Conservation (phyloP, 208 protist genomes). For the Novymonas esmeraldas region DNA sequence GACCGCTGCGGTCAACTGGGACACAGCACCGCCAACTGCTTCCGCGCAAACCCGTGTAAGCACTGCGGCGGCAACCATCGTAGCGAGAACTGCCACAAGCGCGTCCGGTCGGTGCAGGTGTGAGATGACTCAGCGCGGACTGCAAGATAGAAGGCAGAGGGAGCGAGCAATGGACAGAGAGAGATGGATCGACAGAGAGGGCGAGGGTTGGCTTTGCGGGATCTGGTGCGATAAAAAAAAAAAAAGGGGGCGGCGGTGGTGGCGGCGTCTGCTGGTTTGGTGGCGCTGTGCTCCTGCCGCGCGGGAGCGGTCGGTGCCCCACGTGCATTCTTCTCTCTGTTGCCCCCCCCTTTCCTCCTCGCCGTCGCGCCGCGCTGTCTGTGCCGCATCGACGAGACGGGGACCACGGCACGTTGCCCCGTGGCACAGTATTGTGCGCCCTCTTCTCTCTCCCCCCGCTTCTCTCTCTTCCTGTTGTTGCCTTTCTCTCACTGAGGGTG, state of each 20-base stretch:
- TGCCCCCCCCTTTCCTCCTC: not conserved
- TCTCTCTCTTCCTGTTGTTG: not conserved
- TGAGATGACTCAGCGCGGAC: not conserved
- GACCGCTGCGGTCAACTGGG: constrained; percentile 83
- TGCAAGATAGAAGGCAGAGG: not conserved
- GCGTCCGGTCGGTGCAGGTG: not conserved
- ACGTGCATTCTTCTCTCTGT: not conserved
- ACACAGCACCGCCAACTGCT: constrained; percentile 76
- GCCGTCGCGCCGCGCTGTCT: not conserved
- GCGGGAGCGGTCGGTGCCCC: not conserved
- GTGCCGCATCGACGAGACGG: too few species aligned
- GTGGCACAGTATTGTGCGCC: too few species aligned
- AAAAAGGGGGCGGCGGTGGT: too few species aligned
- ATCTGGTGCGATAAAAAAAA: too few species aligned
- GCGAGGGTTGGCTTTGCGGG: too few species aligned
- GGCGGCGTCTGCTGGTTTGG: not conserved
- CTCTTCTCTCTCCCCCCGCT: not conserved
- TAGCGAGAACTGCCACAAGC: constrained; percentile 82
- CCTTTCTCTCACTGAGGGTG: not conserved
- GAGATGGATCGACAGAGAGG: too few species aligned
- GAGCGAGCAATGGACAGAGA: too few species aligned
- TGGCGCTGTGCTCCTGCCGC: not conserved
- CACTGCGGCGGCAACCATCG: constrained; percentile 87
- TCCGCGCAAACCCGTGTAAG: constrained; percentile 85
- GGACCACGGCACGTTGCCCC: not conserved